Evolutionary conservation across 352 stramenopile species (phyloP), one percentile per base, ranked within the genome.

Genomic region (Globisporangium mamillatum): DNA sequence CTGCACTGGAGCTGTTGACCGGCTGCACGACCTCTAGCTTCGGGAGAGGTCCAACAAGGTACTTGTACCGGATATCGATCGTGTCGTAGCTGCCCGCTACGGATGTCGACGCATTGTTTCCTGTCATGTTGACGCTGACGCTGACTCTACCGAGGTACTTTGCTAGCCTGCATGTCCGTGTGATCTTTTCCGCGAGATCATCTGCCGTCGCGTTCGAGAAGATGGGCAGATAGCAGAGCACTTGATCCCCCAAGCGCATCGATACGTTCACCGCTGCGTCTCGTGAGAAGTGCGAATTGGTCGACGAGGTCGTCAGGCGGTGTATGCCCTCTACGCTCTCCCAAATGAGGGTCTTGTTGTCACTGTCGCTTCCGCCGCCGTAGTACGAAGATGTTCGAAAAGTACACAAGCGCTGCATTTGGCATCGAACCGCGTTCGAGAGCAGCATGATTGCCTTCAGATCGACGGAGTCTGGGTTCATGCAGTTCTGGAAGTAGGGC

Each of bases 11-110:
- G 24, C 34, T 72, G 12, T 66, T 70, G 5, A 27, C 50, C 20
- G 63, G 20, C 18, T 48, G n/a, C 3, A 73, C 68, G 25, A 73
- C 24, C 20, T 75, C 60, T 10, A 90, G 69, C 12, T 60, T 74
- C 25, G 81, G 79, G 55, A 88, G 63, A 10, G 76, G 74, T 16
- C 81, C 81, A 16, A 86, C 71, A n/a, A 86, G 60, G 54, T 81
- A 81, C 29, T 81, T 72, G 73, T 85, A 90, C 3, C 72, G 72
- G 4, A 88, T 64, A 18, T 79, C 77, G 3, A 84, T 18, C 10
- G 14, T 56, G 57, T 73, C 71, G 16, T 68, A 65, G 38, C 46
- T 70, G 16, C 20, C 66, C 20, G 60, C 46, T 1, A 36, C 38
- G 27, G 58, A 52, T n/a, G 59, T 55, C 7, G 63, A 66, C 6